Base-by-base conservation (phyloP, 108 stramenopile genomes). In the Asterionellopsis glacialis region DNA sequence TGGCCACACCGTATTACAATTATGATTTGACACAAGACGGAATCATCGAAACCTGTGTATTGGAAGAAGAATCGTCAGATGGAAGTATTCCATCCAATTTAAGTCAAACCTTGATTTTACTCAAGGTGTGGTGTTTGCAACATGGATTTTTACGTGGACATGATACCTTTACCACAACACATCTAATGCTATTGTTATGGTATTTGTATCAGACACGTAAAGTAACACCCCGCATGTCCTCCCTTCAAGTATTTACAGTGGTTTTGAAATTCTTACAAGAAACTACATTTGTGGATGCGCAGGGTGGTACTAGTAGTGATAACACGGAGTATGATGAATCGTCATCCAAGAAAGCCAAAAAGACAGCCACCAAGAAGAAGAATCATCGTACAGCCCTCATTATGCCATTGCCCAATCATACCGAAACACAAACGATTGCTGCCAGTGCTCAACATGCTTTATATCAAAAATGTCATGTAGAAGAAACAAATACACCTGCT, bases 101-200 rank as follows among this genome's bases (percentile, higher is more conserved):
- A 39, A 57, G 69, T 45, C 79, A 83, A 48, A 65, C 84, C 0
- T 56, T 90, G 41, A 60, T 87, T 15, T 58, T 93, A 44, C 26
- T 83, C n/a, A 87, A 93, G 61, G 72, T 90, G 11, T 93, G 92
- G 92, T 83, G 83, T 28, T 71, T 90, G 24, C 84, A 93, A 55
- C 69, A 87, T 3, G 92, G 92, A 19, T 75, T 90, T 41, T 70
- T 84, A 47, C 68, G 87, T 11, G 81, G 82, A 26, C 88, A 90
- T 57, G 92, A 93, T 68, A 68, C 87, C 19, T 87, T 88, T 56
- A 65, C 74, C 13, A 79, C 68, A 41, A 81, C 79, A 10, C 70
- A 67, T 7, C 41, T 93, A 11, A 84, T 75, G 0, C 41, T 85
- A 4, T 44, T 87, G 1, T 26, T 93, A 19, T 64, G 76, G 14